These are phyloP conservation scores for Exserohilum turcica DNA, from an alignment of 2,329 filamentous ascomycete genomes.

Conservation along the genomic window DNA sequence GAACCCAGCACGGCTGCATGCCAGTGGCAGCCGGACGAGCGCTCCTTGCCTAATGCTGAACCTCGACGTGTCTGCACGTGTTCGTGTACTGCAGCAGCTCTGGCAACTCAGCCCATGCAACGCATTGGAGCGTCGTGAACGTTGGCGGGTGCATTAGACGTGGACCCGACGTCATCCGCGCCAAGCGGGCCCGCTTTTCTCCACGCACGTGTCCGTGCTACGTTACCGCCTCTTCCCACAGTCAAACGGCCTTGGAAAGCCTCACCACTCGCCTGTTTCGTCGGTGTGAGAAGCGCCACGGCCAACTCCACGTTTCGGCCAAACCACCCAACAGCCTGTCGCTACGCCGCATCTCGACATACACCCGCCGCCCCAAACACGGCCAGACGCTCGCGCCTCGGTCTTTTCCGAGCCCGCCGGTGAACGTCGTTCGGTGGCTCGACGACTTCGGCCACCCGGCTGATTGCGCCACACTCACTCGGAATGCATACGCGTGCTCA, in stretches of 20 bases:
- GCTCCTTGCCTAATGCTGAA: not conserved
- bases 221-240: conserved; percentile 37
- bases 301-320: conserved; percentile 9
- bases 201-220: conserved; percentile 10
- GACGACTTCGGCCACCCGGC: conserved; percentile 18
- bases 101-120: conserved; percentile 6
- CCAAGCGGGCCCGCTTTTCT: conserved; percentile 17
- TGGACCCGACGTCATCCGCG: conserved; percentile 26
- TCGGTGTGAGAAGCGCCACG: conserved; percentile 41
- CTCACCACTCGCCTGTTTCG: conserved; percentile 14
- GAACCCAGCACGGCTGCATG: conserved; percentile 5
- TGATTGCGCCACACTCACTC: conserved; percentile 4
- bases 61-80: not conserved
- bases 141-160: conserved; percentile 10
- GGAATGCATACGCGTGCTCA: not conserved
- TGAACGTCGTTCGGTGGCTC: conserved; percentile 14
- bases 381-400: conserved; percentile 11
- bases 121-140: conserved; percentile 6
- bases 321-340: conserved; percentile 1
- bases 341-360: conserved; percentile 11
- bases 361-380: conserved; percentile 9
- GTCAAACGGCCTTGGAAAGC: conserved; percentile 12
- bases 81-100: not conserved
- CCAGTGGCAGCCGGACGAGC: conserved; percentile 1
- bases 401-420: conserved; percentile 17